Conservation (phyloP, 345 rosid genomes). For the Eutrema yunnanense region DNA sequence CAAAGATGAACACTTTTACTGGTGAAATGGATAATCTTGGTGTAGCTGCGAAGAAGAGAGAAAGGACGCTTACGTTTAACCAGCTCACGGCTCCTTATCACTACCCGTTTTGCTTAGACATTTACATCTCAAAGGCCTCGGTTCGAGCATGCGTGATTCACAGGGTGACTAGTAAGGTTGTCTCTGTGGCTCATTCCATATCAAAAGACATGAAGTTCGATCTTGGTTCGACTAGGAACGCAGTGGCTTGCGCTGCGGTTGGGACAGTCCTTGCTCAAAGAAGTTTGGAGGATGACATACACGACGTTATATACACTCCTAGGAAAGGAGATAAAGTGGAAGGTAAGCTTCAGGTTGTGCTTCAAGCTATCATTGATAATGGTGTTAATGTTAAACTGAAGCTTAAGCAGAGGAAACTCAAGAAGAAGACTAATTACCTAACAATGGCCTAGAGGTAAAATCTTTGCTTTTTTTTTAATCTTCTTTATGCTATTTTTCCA, state of each 20-base stretch:
- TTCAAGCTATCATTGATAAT: slow-evolving; percentile 58
- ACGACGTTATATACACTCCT: slow-evolving; percentile 64
- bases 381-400: slow-evolving; percentile 78
- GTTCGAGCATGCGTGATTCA: slow-evolving; percentile 80
- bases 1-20: slow-evolving; percentile 11
- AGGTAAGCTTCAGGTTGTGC: slow-evolving; percentile 77
- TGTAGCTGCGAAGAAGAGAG: slow-evolving; percentile 34
- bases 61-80: slow-evolving; percentile 67
- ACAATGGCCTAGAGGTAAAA: background rate
- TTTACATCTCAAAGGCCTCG: slow-evolving; percentile 73
- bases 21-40: slow-evolving; percentile 2
- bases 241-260: slow-evolving; percentile 58
- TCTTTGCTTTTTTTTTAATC: background rate
- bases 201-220: slow-evolving; percentile 84
- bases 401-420: slow-evolving; percentile 61
- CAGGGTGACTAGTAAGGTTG: slow-evolving; percentile 82
- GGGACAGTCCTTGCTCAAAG: slow-evolving; percentile 74
- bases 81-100: slow-evolving; percentile 85
- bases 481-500: background rate
- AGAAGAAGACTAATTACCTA: slow-evolving; percentile 27
- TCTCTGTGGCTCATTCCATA: slow-evolving; percentile 81
- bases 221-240: slow-evolving; percentile 66
- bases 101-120: slow-evolving; percentile 82
- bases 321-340: slow-evolving; percentile 74
- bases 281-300: slow-evolving; percentile 75